Conservation (phyloP, 805 yeast genomes). For the Saturnispora gosingensis region DNA sequence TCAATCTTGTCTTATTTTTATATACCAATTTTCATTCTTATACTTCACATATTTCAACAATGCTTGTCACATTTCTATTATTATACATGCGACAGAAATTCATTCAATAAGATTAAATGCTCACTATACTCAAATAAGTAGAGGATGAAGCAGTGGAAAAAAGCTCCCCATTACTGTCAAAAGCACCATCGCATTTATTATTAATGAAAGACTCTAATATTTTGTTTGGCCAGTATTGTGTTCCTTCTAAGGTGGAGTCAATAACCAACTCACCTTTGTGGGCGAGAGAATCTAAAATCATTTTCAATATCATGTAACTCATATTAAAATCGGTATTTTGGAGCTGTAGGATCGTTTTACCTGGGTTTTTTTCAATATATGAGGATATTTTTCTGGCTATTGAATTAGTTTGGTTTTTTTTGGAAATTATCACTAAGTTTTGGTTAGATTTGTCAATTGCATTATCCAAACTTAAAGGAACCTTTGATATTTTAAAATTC, state of each 20-base stretch:
- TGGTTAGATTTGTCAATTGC: not conserved
- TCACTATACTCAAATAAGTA: not conserved
- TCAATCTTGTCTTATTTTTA: not conserved
- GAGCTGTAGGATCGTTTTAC: slow-evolving; percentile 23
- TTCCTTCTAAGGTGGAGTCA: slow-evolving; percentile 25
- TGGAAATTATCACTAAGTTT: slow-evolving; percentile 22
- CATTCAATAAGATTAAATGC: not conserved
- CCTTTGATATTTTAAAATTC: slow-evolving; percentile 22
- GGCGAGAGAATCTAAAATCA: slow-evolving; percentile 19
- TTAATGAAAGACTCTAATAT: slow-evolving; percentile 8
- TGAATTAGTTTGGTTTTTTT: slow-evolving; percentile 17
- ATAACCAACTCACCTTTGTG: slow-evolving; percentile 21
- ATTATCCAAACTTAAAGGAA: slow-evolving; percentile 36
- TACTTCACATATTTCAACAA: not conserved
- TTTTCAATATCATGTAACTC: slow-evolving; percentile 24
- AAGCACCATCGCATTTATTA: not conserved
- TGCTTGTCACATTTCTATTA: not conserved
- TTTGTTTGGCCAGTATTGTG: slow-evolving; percentile 23
- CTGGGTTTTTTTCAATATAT: slow-evolving; percentile 15
- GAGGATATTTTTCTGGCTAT: slow-evolving; percentile 18
- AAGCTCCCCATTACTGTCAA: not conserved
- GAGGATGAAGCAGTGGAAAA: not conserved
- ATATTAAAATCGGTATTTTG: slow-evolving; percentile 22
- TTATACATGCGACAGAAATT: too few species aligned
- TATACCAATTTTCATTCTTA: not conserved